Percentiles rank a stretch among this genome's conserved stretches.
phyloP scores from a whole-genome alignment of 208 protist genomes.

The Crithidia expoeki region DNA sequence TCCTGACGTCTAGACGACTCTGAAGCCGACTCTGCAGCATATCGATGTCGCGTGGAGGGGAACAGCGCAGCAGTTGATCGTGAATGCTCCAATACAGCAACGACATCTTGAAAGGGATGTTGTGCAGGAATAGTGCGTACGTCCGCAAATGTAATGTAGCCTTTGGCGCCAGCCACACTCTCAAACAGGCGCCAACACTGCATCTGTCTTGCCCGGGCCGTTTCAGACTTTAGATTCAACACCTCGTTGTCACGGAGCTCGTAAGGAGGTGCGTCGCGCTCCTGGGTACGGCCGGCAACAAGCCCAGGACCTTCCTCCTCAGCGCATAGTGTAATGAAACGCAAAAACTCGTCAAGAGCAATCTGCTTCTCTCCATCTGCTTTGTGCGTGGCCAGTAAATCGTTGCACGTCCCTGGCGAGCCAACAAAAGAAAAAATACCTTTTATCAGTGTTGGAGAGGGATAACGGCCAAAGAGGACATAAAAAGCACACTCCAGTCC shows the following conservation, averaged over 20 bases:
- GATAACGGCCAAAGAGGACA: slow-evolving; percentile 35
- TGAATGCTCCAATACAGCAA: slow-evolving; percentile 2
- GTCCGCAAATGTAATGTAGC: slow-evolving; percentile 55
- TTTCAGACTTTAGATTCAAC: not conserved
- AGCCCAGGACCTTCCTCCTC: slow-evolving; percentile 31
- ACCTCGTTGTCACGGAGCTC: not conserved
- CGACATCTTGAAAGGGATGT: slow-evolving; percentile 22
- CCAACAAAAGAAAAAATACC: not conserved
- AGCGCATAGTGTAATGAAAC: slow-evolving; percentile 28
- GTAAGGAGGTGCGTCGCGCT: too few relatives aligned
- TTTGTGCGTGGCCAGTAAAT: not conserved
- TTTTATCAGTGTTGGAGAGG: slow-evolving; percentile 13
- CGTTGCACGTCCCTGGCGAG: not conserved
- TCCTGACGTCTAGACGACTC: not conserved
- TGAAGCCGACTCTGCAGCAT: too few relatives aligned
- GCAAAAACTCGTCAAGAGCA: slow-evolving; percentile 12
- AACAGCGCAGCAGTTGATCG: not conserved
- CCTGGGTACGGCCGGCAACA: too few relatives aligned
- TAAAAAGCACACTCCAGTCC: slow-evolving; percentile 35
- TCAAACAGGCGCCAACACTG: slow-evolving; percentile 49
- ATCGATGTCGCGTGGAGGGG: too few relatives aligned
- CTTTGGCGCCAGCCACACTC: slow-evolving; percentile 55
- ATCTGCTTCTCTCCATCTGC: not conserved
- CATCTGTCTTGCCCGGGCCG: not conserved
- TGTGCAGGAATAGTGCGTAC: slow-evolving; percentile 15